phyloP scores from a whole-genome alignment of 78 protist species.

The Diacronema lutheri region DNA sequence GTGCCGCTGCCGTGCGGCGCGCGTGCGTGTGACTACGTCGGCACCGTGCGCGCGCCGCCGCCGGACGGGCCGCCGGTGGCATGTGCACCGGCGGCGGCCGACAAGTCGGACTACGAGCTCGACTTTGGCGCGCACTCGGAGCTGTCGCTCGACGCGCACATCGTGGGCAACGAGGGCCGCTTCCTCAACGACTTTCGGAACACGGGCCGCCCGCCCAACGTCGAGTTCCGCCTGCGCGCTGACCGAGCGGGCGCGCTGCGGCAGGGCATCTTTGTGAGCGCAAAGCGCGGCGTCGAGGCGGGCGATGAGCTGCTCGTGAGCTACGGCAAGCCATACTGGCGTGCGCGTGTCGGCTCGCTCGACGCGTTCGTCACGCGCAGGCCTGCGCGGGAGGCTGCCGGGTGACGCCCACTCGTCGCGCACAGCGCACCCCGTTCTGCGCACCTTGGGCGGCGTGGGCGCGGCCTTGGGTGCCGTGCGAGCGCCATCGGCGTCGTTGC shows the following conservation, averaged over 20 bases:
- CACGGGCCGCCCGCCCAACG: background rate
- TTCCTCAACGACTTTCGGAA: constrained; percentile 13
- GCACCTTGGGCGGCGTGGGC: no score
- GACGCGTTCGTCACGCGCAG: background rate
- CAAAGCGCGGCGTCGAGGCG: background rate
- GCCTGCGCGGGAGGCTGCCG: no score
- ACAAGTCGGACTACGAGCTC: background rate
- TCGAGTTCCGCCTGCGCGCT: background rate
- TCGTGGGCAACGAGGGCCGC: background rate
- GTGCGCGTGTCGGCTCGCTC: background rate
- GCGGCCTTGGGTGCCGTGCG: no score
- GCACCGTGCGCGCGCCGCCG: background rate
- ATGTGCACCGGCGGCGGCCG: no score
- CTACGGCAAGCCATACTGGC: background rate
- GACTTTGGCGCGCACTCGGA: background rate
- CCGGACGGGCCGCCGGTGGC: no score
- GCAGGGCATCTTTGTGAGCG: background rate
- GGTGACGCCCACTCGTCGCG: no score
- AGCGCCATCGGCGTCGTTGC: no score
- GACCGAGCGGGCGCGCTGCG: background rate
- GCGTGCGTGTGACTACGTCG: background rate
- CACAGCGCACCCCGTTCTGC: no score
- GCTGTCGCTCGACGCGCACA: background rate
- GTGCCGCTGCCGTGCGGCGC: background rate
- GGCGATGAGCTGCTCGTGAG: constrained; percentile 16